These are phyloP conservation scores for Kwoniella pini DNA, from an alignment of 768 basidiomycete species.

Conservation along the genomic window DNA sequence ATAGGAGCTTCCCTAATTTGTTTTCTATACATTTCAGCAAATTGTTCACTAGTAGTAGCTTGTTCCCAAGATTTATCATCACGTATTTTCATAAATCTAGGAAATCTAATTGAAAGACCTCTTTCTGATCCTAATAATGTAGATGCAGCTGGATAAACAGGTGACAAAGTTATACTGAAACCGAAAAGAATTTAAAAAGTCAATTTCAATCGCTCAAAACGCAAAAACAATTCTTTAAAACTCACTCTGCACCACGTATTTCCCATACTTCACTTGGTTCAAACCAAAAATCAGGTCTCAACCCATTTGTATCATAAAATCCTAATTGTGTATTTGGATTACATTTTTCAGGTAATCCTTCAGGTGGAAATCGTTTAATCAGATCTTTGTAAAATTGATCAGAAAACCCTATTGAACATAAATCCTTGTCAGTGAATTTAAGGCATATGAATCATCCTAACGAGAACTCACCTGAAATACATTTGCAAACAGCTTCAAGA, in stretches of 20 bases:
- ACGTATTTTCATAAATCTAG: conserved; percentile 72
- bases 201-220: neutral
- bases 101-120: conserved; percentile 83
- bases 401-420: conserved; percentile 66
- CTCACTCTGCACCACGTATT: conserved; percentile 61
- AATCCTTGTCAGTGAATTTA: no score
- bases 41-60: conserved; percentile 70
- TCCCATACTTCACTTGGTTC: conserved; percentile 67
- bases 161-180: conserved; percentile 69
- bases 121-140: conserved; percentile 64
- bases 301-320: conserved; percentile 47
- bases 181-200: conserved; percentile 15
- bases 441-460: no score
- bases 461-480: conserved; percentile 51
- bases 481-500: conserved; percentile 80
- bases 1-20: conserved; percentile 57
- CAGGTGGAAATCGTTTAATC: conserved; percentile 65
- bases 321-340: conserved; percentile 54
- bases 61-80: conserved; percentile 73
- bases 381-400: conserved; percentile 65
- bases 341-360: conserved; percentile 63
- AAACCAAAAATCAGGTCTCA: conserved; percentile 57
- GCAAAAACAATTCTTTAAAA: neutral
- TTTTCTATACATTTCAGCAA: conserved; percentile 68
- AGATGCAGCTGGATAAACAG: conserved; percentile 76